phyloP scores from a whole-genome alignment of 1,284 basidiomycete genomes.

The Prillingera fragicola region DNA sequence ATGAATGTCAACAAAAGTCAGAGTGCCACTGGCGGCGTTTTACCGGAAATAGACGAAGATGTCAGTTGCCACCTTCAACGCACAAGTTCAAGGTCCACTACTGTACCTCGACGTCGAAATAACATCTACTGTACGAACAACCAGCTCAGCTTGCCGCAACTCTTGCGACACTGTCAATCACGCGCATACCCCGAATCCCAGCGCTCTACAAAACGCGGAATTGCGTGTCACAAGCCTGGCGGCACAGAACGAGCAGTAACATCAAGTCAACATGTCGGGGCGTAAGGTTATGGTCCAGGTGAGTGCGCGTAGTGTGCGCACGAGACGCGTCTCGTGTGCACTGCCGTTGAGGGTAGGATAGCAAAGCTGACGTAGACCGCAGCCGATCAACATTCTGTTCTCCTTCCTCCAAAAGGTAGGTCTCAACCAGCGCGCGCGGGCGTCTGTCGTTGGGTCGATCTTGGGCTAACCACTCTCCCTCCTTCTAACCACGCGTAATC shows the following conservation, averaged over 20 bases:
- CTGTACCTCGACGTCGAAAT: too few species aligned
- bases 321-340: too few species aligned
- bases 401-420: conserved; percentile 76
- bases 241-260: conserved; percentile 7
- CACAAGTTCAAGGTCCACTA: too few species aligned
- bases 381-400: conserved; percentile 91
- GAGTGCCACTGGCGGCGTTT: too few species aligned
- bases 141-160: neutral
- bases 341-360: neutral
- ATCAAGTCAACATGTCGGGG: conserved; percentile 66
- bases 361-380: conserved; percentile 13
- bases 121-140: too few species aligned
- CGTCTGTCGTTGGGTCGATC: neutral
- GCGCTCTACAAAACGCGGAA: too few species aligned
- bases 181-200: neutral
- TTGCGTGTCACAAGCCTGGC: conserved; percentile 22
- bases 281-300: conserved; percentile 98
- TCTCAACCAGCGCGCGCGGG: neutral
- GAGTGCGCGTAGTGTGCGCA: conserved; percentile 45
- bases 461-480: neutral
- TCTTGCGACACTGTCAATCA: neutral
- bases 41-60: too few species aligned
- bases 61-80: too few species aligned
- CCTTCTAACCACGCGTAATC: too few species aligned
- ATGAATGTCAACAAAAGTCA: too few species aligned